Percentiles rank a stretch among this genome's conserved stretches.
Evolutionary conservation across 1,284 basidiomycete genomes (phyloP).

Genomic region (Boletus sp.): DNA sequence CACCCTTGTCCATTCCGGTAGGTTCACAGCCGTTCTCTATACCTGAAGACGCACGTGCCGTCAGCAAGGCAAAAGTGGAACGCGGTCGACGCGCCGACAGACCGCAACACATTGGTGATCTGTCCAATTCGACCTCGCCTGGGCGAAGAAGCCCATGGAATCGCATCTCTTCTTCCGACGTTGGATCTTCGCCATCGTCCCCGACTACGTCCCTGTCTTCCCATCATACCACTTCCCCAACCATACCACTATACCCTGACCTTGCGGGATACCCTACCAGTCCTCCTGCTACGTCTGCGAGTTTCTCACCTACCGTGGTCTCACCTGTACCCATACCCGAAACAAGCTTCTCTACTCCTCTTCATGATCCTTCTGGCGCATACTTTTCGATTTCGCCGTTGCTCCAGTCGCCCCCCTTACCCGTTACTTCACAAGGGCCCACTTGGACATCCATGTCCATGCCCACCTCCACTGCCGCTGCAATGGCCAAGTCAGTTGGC

Average conservation of each 20-base stretch:
- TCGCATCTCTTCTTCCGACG: slow-evolving; percentile 20
- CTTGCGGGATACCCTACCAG: slow-evolving; percentile 17
- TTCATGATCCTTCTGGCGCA: slow-evolving; percentile 14
- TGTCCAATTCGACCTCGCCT: slow-evolving; percentile 21
- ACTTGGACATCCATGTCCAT: slow-evolving; percentile 13
- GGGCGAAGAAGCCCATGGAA: slow-evolving; percentile 25
- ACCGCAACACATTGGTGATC: slow-evolving; percentile 12
- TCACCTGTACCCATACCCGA: slow-evolving; percentile 19
- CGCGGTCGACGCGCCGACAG: slow-evolving; percentile 27
- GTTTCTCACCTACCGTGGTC: slow-evolving; percentile 13
- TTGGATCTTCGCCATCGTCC: slow-evolving; percentile 27
- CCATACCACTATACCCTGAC: slow-evolving; percentile 25
- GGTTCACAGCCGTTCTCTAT: slow-evolving; percentile 29
- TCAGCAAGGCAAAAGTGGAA: slow-evolving; percentile 24
- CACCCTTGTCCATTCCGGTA: slow-evolving; percentile 32
- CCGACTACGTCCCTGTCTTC: slow-evolving; percentile 24
- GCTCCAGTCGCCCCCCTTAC: slow-evolving; percentile 16
- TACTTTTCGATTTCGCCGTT: slow-evolving; percentile 19
- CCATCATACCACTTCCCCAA: slow-evolving; percentile 23
- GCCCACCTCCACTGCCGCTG: neutral
- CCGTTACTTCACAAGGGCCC: slow-evolving; percentile 19
- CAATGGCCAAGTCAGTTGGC: slow-evolving; percentile 9
- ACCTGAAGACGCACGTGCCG: slow-evolving; percentile 21
- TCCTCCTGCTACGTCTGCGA: slow-evolving; percentile 11
- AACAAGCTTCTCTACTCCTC: slow-evolving; percentile 8